Conservation (phyloP, 2,329 filamentous ascomycete genomes). For the Cladosporium austrohemisphaericum region DNA sequence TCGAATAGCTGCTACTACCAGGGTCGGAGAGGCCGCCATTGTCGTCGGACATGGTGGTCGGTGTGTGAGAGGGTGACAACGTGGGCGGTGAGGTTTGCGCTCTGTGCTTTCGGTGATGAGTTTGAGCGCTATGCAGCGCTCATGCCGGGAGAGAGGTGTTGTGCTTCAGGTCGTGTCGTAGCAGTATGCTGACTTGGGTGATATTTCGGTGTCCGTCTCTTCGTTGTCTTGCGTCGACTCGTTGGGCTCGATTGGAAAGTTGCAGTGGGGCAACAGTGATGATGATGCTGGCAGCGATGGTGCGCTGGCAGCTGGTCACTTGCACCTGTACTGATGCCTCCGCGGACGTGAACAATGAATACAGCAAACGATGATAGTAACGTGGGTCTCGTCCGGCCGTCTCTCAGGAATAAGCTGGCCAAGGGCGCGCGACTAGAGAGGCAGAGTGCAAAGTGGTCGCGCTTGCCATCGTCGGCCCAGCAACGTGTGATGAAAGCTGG, state of each 20-base stretch:
- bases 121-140: constrained; percentile 14
- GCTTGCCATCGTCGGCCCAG: background rate
- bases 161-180: background rate
- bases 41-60: constrained; percentile 26
- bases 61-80: background rate
- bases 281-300: background rate
- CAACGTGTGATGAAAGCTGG: background rate
- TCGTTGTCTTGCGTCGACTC: background rate
- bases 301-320: constrained; percentile 8
- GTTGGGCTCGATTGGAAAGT: background rate
- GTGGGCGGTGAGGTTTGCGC: constrained; percentile 9
- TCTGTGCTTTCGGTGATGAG: constrained; percentile 6
- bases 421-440: background rate
- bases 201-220: background rate
- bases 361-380: background rate
- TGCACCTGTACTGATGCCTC: background rate
- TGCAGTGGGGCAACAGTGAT: constrained; percentile 6
- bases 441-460: too few relatives aligned
- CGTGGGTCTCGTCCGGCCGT: constrained; percentile 6
- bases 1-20: constrained; percentile 69
- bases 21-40: constrained; percentile 56
- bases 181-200: background rate
- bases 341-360: background rate
- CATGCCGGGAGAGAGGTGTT: constrained; percentile 8
- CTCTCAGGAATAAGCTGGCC: too few relatives aligned